phyloP scores from a whole-genome alignment of 2,329 filamentous ascomycete species.

The Pyrenochaeta sp. region DNA sequence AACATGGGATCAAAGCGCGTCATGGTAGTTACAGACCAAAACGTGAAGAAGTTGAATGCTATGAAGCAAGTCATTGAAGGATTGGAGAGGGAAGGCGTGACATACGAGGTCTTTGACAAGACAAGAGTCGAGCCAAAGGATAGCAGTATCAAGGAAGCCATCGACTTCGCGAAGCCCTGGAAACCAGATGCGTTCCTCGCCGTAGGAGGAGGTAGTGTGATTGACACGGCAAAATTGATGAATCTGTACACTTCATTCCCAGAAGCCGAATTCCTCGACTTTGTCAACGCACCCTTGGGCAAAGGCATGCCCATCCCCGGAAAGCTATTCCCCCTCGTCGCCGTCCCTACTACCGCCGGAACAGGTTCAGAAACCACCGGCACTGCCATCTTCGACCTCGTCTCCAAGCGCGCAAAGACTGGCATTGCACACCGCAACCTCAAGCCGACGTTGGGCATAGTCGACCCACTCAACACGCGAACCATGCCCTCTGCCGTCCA shows the following conservation, averaged over 20 bases:
- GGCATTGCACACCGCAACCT: conserved; percentile 94
- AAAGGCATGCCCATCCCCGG: conserved; percentile 78
- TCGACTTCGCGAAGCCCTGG: conserved; percentile 82
- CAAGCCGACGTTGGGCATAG: conserved; percentile 92
- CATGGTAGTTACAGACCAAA: conserved; percentile 88
- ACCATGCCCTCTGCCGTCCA: conserved; percentile 97
- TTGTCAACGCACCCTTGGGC: conserved; percentile 93
- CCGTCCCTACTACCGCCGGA: conserved; percentile 84
- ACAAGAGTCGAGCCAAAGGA: conserved; percentile 93
- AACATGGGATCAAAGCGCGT: conserved; percentile 89
- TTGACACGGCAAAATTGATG: conserved; percentile 98
- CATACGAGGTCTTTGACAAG: conserved; percentile 81
- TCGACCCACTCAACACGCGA: conserved; percentile 84
- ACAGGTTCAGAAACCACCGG: conserved; percentile 95
- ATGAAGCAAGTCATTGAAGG: conserved; percentile 90
- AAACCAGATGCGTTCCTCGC: conserved; percentile 88
- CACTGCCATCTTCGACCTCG: conserved; percentile 96
- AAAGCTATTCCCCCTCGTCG: conserved; percentile 77
- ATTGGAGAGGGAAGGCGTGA: conserved; percentile 77
- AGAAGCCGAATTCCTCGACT: conserved; percentile 93
- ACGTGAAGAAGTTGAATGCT: conserved; percentile 80
- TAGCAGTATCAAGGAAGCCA: conserved; percentile 87
- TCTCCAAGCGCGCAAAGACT: conserved; percentile 89
- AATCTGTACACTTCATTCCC: conserved; percentile 93
- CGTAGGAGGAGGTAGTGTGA: conserved; percentile 91